Base-by-base conservation (phyloP, 192 early-diverging fungal species). In the Coemansia sp. region DNA sequence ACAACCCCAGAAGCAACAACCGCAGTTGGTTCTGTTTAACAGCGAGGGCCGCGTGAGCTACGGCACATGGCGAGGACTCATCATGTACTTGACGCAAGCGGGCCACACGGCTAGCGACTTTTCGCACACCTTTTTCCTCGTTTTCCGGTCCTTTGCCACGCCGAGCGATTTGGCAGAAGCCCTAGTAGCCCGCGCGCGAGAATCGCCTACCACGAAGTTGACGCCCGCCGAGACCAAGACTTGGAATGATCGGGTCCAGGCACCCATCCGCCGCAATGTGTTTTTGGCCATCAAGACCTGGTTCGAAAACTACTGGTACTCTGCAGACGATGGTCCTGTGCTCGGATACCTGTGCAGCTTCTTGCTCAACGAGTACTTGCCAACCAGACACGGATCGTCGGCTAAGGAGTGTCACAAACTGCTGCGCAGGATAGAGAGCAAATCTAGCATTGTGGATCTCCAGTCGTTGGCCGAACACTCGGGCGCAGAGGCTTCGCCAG, bases 71-170 rank as follows among this genome's bases (percentile, higher is more conserved):
- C 62, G 53, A 10, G 81, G 72, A 0, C 32, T 83, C 1, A 53
- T 79, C 17, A 65, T 68, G 36, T 83, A 79, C 43, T 59, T 83
- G 59, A 74, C 68, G 63, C 86, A 78, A 89, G 92, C 64, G 37
- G 56, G 60, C 32, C 70, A 62, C 5, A 66, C 68, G 15, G 59
- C 59, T 2, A 64, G 87, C 3, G 67, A 84, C 7, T 96, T 89
- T 65, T 83, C 82, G 0, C 71, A 65, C 22, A 84, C 91, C 0
- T 98, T 98, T 69, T 86, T 97, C 42, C 82, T 94, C 25, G 91
- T 94, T 0, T 98, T 96, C 75, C 89, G 93, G 5, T 75, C 91
- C 2, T 97, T 97, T 66, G 90, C 90, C 20, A 86, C 79, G 10
- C 88, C 94, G 7, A 61, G 31, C 0, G 87, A 89, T 20, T 82